phyloP scores from a whole-genome alignment of 2,329 filamentous ascomycete species.

The Colletotrichum sp. region DNA sequence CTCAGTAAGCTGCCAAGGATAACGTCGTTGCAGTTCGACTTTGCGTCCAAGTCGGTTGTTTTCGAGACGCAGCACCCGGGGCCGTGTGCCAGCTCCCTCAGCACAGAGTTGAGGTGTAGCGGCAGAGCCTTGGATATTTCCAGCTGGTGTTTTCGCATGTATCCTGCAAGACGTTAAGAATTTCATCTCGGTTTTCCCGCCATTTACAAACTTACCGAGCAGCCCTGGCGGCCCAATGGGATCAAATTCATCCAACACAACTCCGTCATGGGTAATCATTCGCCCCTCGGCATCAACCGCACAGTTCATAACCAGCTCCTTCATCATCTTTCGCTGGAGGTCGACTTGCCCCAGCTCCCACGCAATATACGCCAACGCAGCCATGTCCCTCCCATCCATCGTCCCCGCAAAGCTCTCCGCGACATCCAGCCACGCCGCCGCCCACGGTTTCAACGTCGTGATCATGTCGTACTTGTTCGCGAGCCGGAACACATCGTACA shows the following conservation, averaged over 20 bases:
- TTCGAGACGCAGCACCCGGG: neutral
- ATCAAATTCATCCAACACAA: neutral
- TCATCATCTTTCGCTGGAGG: neutral
- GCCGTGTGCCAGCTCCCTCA: neutral
- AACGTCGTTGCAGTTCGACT: neutral
- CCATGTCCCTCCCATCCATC: neutral
- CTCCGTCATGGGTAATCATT: neutral
- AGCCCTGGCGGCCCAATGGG: neutral
- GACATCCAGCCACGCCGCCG: neutral
- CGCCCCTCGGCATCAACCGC: neutral
- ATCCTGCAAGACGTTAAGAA: neutral
- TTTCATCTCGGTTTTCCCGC: neutral
- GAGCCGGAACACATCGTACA: neutral
- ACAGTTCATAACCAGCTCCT: neutral
- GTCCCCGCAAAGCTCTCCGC: neutral
- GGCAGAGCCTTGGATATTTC: neutral
- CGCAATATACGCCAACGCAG: neutral
- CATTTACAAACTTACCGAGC: neutral
- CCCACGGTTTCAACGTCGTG: neutral
- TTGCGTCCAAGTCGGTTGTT: neutral
- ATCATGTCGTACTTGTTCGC: conserved; percentile 15
- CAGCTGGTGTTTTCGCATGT: neutral
- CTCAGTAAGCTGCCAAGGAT: neutral
- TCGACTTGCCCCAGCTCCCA: conserved; percentile 2
- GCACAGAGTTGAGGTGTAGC: neutral